phyloP scores from a whole-genome alignment of 352 stramenopile genomes.

The Pythium monospermum region DNA sequence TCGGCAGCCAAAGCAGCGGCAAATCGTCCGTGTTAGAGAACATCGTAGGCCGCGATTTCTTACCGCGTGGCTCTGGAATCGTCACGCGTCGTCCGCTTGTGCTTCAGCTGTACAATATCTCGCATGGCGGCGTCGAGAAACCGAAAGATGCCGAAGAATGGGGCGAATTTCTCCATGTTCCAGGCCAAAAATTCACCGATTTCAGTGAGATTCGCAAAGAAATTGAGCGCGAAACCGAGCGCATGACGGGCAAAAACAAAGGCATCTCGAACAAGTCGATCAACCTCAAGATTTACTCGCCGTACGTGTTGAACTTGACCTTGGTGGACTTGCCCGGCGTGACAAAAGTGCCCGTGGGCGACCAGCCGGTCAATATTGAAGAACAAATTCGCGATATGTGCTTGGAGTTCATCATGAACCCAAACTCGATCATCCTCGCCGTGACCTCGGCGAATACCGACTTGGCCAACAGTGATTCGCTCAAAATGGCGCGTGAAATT shows the following conservation, averaged over 20 bases:
- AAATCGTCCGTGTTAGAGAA: conserved; percentile 97
- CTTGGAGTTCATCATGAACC: conserved; percentile 97
- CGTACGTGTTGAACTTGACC: conserved; percentile 97
- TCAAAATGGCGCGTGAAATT: conserved; percentile 96
- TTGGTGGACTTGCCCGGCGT: conserved; percentile 99
- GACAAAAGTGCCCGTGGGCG: conserved; percentile 96
- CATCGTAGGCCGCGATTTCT: conserved; percentile 93
- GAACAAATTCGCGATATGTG: conserved; percentile 99
- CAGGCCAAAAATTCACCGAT: conserved; percentile 94
- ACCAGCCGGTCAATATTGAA: conserved; percentile 99
- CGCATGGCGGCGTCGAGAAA: conserved; percentile 12
- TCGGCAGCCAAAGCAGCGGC: conserved; percentile 95
- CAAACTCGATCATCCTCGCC: conserved; percentile 98
- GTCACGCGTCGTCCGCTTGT: conserved; percentile 97
- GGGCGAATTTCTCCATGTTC: conserved; percentile 98
- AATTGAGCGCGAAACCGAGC: conserved; percentile 98
- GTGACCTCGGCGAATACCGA: conserved; percentile 99
- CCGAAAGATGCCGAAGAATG: conserved; percentile 77
- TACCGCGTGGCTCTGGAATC: conserved; percentile 97
- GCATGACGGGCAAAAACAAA: conserved; percentile 95
- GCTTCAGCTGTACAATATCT: conserved; percentile 97
- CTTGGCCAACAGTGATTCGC: conserved; percentile 97
- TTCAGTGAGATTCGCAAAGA: conserved; percentile 97
- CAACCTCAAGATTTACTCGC: conserved; percentile 98
- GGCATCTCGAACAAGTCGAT: conserved; percentile 98